Percentiles rank a stretch among this genome's conserved stretches.
Conservation (phyloP, 2,329 filamentous ascomycete genomes). For the Penicillium thymicola region DNA sequence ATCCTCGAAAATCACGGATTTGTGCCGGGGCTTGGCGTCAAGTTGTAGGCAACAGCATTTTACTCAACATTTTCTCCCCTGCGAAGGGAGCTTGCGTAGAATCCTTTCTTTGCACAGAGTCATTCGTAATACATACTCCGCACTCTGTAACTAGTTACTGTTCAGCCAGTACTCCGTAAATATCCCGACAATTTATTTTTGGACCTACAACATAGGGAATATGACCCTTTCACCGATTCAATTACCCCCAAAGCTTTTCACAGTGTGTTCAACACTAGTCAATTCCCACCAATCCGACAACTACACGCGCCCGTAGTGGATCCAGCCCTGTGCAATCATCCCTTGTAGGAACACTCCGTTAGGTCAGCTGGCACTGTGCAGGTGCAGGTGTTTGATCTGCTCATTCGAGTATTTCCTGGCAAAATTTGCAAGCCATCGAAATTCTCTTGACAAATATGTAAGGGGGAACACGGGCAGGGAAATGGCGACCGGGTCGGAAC, state of each 20-base stretch:
- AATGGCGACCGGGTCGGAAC: conserved; percentile 2
- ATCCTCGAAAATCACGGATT: not conserved
- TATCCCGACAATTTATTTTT: not conserved
- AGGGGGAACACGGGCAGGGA: not conserved
- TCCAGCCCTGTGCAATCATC: not conserved
- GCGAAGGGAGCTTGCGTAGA: not conserved
- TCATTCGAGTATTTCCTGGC: not conserved
- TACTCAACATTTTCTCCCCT: not conserved
- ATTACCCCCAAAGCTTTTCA: not conserved
- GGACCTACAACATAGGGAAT: too few relatives aligned
- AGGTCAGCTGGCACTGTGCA: not conserved
- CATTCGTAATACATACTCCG: not conserved
- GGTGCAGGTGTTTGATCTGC: not conserved
- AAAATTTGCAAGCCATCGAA: too few relatives aligned
- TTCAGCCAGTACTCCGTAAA: not conserved
- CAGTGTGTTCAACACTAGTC: not conserved
- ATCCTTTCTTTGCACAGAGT: not conserved
- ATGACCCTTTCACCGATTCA: not conserved
- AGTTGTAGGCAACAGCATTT: conserved; percentile 22
- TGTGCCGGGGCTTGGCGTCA: not conserved
- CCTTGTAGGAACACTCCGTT: not conserved
- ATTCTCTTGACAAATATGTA: not conserved
- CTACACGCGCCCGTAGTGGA: not conserved
- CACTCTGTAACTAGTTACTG: not conserved
- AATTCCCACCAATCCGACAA: not conserved